A percentile compares a stretch with the other conserved stretches of the same genome.
phyloP scores from a whole-genome alignment of 192 early-diverging fungal species.

The Backusella psychrophila region DNA sequence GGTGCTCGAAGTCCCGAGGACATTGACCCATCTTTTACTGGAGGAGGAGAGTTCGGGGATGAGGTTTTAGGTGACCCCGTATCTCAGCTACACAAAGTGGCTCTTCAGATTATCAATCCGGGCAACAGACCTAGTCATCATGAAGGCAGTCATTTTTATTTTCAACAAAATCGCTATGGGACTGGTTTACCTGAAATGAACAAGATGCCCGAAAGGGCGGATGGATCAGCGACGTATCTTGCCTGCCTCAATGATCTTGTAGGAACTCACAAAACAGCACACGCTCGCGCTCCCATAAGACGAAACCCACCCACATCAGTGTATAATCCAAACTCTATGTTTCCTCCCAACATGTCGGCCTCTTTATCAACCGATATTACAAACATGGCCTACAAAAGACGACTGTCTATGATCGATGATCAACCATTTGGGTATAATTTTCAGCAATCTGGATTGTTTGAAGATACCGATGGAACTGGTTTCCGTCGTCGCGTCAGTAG shows the following conservation, averaged over 20 bases:
- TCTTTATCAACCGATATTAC: background rate
- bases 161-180: conserved; percentile 23
- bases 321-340: background rate
- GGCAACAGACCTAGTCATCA: background rate
- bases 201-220: conserved; percentile 34
- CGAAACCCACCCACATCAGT: background rate
- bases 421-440: background rate
- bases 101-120: conserved; percentile 61
- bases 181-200: background rate
- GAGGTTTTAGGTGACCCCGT: conserved; percentile 77
- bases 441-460: background rate
- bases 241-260: conserved; percentile 71
- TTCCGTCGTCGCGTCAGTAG: conserved; percentile 49
- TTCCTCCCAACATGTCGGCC: background rate
- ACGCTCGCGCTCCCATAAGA: conserved; percentile 43
- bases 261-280: conserved; percentile 57
- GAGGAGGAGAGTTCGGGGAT: conserved; percentile 36
- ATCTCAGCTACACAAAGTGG: conserved; percentile 87
- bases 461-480: conserved; percentile 6
- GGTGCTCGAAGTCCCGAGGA: conserved; percentile 37
- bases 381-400: background rate
- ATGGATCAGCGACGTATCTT: conserved; percentile 49
- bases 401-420: conserved; percentile 4
- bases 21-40: background rate
- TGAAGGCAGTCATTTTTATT: background rate